Evolutionary conservation across 2,329 filamentous ascomycete species (phyloP).

Genomic region (Tolypocladium paradoxum): DNA sequence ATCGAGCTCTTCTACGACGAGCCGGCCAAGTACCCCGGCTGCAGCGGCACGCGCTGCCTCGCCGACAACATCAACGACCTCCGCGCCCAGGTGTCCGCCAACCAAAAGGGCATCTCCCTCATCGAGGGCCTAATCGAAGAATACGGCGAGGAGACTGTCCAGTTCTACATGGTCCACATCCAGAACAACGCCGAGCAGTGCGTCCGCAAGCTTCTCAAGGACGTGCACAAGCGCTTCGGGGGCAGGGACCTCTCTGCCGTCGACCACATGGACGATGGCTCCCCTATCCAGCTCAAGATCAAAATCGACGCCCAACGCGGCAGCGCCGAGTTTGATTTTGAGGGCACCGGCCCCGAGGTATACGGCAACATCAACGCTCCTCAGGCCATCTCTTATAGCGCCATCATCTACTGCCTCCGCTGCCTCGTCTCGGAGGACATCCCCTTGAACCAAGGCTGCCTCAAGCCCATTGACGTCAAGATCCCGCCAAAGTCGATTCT

Average conservation of each 20-base stretch:
- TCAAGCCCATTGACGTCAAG: conserved; percentile 63
- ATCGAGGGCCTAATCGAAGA: conserved; percentile 63
- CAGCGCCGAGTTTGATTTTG: conserved; percentile 55
- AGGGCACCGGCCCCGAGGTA: conserved; percentile 19
- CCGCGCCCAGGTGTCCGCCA: conserved; percentile 78
- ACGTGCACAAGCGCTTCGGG: conserved; percentile 7
- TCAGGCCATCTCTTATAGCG: conserved; percentile 28
- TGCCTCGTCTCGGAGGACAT: conserved; percentile 74
- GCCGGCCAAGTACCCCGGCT: conserved; percentile 64
- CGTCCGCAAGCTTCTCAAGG: conserved; percentile 43
- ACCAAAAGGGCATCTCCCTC: conserved; percentile 72
- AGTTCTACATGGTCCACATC: conserved; percentile 41
- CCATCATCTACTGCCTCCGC: conserved; percentile 78
- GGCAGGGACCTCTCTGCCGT: conserved; percentile 14
- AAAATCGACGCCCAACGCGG: conserved; percentile 59
- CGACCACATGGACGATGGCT: conserved; percentile 76
- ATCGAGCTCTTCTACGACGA: conserved; percentile 61
- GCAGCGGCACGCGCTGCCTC: conserved; percentile 67
- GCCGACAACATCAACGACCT: conserved; percentile 79
- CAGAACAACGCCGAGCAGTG: conserved; percentile 39
- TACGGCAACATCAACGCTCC: conserved; percentile 24
- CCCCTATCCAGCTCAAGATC: conserved; percentile 63
- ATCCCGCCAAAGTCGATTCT: conserved; percentile 67
- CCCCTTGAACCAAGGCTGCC: conserved; percentile 76
- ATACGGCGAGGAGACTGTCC: conserved; percentile 60